Conservation (phyloP, 2,329 filamentous ascomycete genomes). For the Furcasterigmium furcatum region DNA sequence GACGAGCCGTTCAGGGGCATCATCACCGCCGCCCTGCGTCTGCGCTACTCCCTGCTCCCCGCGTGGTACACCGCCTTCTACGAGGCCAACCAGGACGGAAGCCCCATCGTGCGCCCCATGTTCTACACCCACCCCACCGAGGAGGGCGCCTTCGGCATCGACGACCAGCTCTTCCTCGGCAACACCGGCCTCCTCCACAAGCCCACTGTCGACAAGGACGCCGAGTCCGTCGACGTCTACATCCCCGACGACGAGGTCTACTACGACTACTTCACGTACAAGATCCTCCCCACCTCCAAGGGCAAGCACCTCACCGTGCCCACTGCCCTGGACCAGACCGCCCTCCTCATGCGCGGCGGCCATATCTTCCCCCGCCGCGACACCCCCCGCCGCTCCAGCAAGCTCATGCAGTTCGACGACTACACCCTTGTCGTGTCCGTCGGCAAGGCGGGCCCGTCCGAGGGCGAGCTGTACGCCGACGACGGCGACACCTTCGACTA, state of each 20-base stretch:
- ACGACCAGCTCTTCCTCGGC: constrained; percentile 92
- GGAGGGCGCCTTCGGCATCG: constrained; percentile 81
- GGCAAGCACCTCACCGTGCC: constrained; percentile 67
- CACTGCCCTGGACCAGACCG: constrained; percentile 82
- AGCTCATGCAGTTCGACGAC: constrained; percentile 90
- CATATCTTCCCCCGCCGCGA: constrained; percentile 91
- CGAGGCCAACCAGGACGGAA: constrained; percentile 76
- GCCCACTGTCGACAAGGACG: constrained; percentile 78
- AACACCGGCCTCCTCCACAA: constrained; percentile 88
- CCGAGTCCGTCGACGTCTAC: constrained; percentile 73
- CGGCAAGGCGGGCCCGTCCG: constrained; percentile 57
- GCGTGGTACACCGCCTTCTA: constrained; percentile 98
- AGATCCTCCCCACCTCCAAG: constrained; percentile 64
- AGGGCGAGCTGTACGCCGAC: constrained; percentile 84
- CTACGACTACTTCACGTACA: constrained; percentile 93
- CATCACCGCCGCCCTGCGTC: constrained; percentile 80
- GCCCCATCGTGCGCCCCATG: constrained; percentile 86
- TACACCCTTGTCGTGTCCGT: constrained; percentile 86
- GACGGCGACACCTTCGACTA: constrained; percentile 93
- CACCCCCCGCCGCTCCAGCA: constrained; percentile 76
- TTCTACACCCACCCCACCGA: constrained; percentile 88
- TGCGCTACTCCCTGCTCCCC: constrained; percentile 86
- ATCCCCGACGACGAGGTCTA: constrained; percentile 87
- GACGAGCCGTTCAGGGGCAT: constrained; percentile 83
- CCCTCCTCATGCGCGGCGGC: constrained; percentile 87